phyloP scores from a whole-genome alignment of 306 rosid genomes.

The Prosopis cineraria region DNA sequence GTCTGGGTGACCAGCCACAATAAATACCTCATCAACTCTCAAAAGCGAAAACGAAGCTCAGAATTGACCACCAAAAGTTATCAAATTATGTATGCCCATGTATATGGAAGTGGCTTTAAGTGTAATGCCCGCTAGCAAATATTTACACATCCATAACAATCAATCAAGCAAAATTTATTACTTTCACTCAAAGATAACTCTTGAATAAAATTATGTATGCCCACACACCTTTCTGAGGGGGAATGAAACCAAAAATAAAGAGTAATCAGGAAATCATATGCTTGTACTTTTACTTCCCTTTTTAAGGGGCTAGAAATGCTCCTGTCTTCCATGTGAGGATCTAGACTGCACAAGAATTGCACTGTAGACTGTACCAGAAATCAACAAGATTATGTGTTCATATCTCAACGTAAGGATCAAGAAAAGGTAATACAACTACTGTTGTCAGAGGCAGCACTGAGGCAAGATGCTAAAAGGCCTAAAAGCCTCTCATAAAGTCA shows the following conservation, averaged over 20 bases:
- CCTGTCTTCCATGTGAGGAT: too few relatives aligned
- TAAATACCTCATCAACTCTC: not conserved
- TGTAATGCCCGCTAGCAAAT: not conserved
- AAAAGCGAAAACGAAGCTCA: not conserved
- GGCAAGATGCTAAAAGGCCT: not conserved
- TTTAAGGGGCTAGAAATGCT: not conserved
- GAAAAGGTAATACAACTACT: not conserved
- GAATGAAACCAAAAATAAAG: not conserved
- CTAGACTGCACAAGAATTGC: not conserved
- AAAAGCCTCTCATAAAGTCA: not conserved
- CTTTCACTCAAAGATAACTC: not conserved
- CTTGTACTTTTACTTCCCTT: not conserved
- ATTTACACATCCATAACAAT: not conserved
- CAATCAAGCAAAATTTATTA: not conserved
- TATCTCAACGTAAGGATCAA: not conserved
- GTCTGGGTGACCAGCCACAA: not conserved
- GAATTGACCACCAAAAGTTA: not conserved
- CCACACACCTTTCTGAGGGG: not conserved
- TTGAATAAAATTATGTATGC: not conserved
- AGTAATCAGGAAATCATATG: not conserved
- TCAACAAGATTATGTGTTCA: not conserved
- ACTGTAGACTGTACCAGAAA: not conserved
- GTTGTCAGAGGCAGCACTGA: not conserved
- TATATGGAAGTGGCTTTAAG: not conserved
- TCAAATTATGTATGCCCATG: too few relatives aligned